Conservation (phyloP, 345 rosid species). For the Hypericum perforatum region DNA sequence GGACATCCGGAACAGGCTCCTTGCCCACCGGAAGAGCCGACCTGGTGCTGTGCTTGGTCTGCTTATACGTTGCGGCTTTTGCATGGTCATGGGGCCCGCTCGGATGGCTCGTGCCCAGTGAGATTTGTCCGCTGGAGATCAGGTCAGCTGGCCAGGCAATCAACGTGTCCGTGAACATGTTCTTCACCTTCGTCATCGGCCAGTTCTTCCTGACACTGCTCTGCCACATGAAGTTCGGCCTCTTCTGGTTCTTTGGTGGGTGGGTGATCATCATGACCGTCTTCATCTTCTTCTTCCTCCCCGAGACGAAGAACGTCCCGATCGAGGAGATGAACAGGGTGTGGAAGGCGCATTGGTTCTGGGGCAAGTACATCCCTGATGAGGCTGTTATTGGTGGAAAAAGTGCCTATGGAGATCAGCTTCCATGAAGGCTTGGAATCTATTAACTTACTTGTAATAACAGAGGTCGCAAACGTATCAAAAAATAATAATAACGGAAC, state of each 20-base stretch:
- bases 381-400: conserved; percentile 13
- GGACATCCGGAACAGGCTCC: conserved; percentile 17
- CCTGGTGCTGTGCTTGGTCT: conserved; percentile 23
- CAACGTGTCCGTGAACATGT: conserved; percentile 43
- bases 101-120: conserved; percentile 54
- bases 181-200: conserved; percentile 42
- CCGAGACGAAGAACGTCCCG: conserved; percentile 40
- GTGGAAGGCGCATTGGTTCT: conserved; percentile 46
- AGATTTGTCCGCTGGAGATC: conserved; percentile 35
- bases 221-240: conserved; percentile 41
- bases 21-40: conserved; percentile 17
- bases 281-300: conserved; percentile 31
- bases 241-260: conserved; percentile 42
- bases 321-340: conserved; percentile 40
- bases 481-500: too few species aligned
- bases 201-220: conserved; percentile 48
- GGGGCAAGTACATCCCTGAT: conserved; percentile 34
- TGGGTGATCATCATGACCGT: conserved; percentile 31
- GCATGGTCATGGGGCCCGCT: conserved; percentile 65
- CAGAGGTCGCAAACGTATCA: not conserved
- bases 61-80: conserved; percentile 38
- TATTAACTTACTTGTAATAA: not conserved
- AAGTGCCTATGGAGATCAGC: not conserved
- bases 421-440: not conserved
- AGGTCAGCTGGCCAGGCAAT: conserved; percentile 43